Evolutionary conservation across 2,329 filamentous ascomycete species (phyloP).

Genomic region (Phaeosphaeria sp.): DNA sequence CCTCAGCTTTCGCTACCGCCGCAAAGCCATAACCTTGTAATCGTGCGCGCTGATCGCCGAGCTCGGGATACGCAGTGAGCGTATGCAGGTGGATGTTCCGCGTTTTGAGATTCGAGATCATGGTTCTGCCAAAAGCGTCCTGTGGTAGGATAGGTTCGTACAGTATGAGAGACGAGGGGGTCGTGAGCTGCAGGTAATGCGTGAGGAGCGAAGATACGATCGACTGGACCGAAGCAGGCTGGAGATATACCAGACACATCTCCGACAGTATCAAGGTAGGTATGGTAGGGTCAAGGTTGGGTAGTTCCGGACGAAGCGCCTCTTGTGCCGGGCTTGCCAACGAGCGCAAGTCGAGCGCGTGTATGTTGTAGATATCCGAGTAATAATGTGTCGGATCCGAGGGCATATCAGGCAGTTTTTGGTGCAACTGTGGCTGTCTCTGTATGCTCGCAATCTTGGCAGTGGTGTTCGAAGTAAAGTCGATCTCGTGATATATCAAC

Average conservation of each 20-base stretch:
- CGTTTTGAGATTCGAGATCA: slow-evolving; percentile 86
- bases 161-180: slow-evolving; percentile 68
- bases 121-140: slow-evolving; percentile 88
- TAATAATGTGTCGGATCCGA: slow-evolving; percentile 50
- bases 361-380: slow-evolving; percentile 61
- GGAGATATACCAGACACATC: slow-evolving; percentile 92
- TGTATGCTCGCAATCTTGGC: slow-evolving; percentile 65
- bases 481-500: slow-evolving; percentile 88
- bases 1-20: slow-evolving; percentile 61
- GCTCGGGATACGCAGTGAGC: slow-evolving; percentile 72
- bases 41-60: slow-evolving; percentile 72
- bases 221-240: slow-evolving; percentile 66
- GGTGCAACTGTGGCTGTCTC: slow-evolving; percentile 35
- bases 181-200: slow-evolving; percentile 52
- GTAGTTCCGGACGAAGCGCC: slow-evolving; percentile 37
- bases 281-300: slow-evolving; percentile 60
- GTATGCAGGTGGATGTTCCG: slow-evolving; percentile 87
- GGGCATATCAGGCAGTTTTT: slow-evolving; percentile 31
- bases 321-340: slow-evolving; percentile 49
- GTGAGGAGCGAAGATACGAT: slow-evolving; percentile 61
- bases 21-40: slow-evolving; percentile 72
- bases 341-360: slow-evolving; percentile 71
- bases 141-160: slow-evolving; percentile 89
- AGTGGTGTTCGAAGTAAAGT: slow-evolving; percentile 78
- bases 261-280: slow-evolving; percentile 92